Base-by-base conservation (phyloP, 2,329 filamentous ascomycete species). In the Aspergillus eucalypticola region DNA sequence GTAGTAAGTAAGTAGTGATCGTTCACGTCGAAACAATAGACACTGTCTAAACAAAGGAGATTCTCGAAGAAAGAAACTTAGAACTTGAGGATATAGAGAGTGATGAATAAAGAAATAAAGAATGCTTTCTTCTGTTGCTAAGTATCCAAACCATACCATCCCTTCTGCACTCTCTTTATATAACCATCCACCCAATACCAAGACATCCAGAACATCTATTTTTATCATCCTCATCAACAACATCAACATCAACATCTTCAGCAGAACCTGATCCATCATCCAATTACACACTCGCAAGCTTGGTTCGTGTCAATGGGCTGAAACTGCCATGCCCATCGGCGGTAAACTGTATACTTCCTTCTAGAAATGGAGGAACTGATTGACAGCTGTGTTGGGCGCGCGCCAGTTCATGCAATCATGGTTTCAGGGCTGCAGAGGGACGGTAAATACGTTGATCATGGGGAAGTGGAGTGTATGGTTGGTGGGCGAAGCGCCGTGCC, bases 41-140 rank as follows among this genome's bases (percentile, higher is more conserved):
- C 10, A 10, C 8, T 11, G 4, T 11, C 10, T 11, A 13, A 35
- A 35, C 32, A 60, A 61, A 63, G 54, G 17, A 59, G 60, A 50
- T 8, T 27, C 25, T 60, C 59, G 15, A 5, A 50, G 15, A 32
- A n/a, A 29, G 32, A 27, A 27, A n/a, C 23, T 25, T 25, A 50
- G 3, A 52, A 60, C 56, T 19, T n/a, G n/a, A n/a, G n/a, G 17
- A 56, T 51, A 23, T 55, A 61, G 60, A 46, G 51, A 58, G 11
- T 5, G 5, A 35, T 15, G 11, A 13, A 35, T 15, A 15, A 35
- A 35, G 32, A 15, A 35, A n/a, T 32, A 32, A 32, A 35, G 32
- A 35, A 38, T 62, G 58, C 49, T 29, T 29, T 27, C 27, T 52
- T 27, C 27, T 52, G 54, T 21, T 54, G 35, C 38, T 44, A 54